Evolutionary conservation across 495 filamentous ascomycete genomes (phyloP).

Genomic region (Cryomyces minteri): DNA sequence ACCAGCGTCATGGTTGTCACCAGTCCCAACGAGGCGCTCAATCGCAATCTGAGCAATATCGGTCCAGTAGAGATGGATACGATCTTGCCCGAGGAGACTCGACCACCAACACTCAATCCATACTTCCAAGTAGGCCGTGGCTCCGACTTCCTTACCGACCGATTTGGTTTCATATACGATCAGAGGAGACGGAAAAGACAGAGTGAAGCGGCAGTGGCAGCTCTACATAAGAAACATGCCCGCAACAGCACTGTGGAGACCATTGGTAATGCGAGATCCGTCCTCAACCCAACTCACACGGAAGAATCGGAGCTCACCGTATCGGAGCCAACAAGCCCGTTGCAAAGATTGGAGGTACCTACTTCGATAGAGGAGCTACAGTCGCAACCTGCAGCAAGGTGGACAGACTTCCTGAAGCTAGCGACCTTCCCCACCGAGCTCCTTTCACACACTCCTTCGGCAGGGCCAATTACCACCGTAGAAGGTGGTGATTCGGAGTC

Average conservation of each 20-base stretch:
- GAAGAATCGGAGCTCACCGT: slow-evolving; percentile 22
- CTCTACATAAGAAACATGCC: slow-evolving; percentile 32
- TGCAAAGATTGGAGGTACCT: slow-evolving; percentile 31
- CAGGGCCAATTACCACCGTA: slow-evolving; percentile 30
- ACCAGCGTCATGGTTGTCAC: background rate
- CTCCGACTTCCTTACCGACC: slow-evolving; percentile 63
- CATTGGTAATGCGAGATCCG: slow-evolving; percentile 41
- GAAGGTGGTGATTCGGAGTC: slow-evolving; percentile 24
- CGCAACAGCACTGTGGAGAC: slow-evolving; percentile 48
- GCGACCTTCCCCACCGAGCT: slow-evolving; percentile 70
- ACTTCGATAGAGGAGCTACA: slow-evolving; percentile 37
- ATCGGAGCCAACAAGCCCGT: slow-evolving; percentile 5
- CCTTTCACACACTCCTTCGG: slow-evolving; percentile 65
- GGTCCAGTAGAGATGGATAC: slow-evolving; percentile 95
- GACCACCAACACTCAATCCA: slow-evolving; percentile 64
- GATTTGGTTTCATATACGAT: slow-evolving; percentile 93
- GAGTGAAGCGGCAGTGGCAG: slow-evolving; percentile 41
- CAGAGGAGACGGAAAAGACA: slow-evolving; percentile 68
- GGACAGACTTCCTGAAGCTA: slow-evolving; percentile 78
- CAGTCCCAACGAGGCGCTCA: background rate
- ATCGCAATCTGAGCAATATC: slow-evolving; percentile 33
- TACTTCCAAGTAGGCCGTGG: slow-evolving; percentile 45
- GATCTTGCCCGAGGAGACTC: slow-evolving; percentile 65
- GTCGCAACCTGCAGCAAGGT: slow-evolving; percentile 40
- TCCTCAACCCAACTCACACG: slow-evolving; percentile 12